phyloP scores from a whole-genome alignment of 495 filamentous ascomycete genomes.

The Penicillium lividum region DNA sequence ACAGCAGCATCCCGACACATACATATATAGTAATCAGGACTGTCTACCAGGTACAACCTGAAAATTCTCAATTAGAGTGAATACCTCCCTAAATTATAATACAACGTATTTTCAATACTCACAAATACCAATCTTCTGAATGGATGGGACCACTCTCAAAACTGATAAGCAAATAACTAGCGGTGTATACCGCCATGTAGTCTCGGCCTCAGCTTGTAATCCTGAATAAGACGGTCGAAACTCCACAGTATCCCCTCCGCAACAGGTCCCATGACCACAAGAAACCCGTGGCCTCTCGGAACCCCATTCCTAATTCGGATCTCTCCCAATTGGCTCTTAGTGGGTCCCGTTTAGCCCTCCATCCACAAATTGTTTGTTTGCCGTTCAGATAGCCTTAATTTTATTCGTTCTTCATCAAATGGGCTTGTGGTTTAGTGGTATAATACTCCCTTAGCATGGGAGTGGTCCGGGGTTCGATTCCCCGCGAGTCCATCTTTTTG shows the following conservation, averaged over 20 bases:
- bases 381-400: constrained; percentile 1
- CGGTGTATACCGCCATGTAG: constrained; percentile 1
- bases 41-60: too few relatives aligned
- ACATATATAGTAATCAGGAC: too few relatives aligned
- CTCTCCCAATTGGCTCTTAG: neutral
- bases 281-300: constrained; percentile 8
- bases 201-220: neutral
- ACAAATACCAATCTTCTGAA: too few relatives aligned
- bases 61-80: too few relatives aligned
- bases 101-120: too few relatives aligned
- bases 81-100: too few relatives aligned
- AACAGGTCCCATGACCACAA: neutral
- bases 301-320: constrained; percentile 11
- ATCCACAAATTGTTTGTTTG: neutral
- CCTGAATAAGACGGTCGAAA: neutral
- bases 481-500: constrained; percentile 49
- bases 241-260: neutral
- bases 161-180: neutral
- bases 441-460: constrained; percentile 51
- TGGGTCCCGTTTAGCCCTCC: constrained; percentile 1
- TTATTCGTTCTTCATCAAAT: constrained; percentile 12
- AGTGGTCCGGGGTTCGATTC: constrained; percentile 61
- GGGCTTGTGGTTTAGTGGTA: constrained; percentile 51
- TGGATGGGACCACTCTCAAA: too few relatives aligned
- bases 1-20: too few relatives aligned